Evolutionary conservation across 805 yeast genomes (phyloP).

Genomic region (Kodamaea sagamina): DNA sequence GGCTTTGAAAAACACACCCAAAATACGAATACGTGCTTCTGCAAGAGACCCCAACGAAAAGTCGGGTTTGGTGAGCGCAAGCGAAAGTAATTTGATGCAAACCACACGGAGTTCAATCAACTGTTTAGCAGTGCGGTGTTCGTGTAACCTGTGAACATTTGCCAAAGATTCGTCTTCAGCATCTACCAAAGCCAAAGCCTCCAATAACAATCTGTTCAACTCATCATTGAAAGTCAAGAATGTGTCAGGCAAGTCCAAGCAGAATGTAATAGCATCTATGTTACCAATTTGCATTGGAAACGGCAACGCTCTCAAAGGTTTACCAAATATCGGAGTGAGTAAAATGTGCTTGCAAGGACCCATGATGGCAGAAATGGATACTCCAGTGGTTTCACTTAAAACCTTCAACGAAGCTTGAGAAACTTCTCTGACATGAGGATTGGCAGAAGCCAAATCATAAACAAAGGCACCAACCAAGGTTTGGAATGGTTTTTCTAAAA

Average conservation of each 20-base stretch:
- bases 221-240: conserved; percentile 89
- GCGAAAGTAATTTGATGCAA: conserved; percentile 78
- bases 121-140: conserved; percentile 86
- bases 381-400: conserved; percentile 68
- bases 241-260: conserved; percentile 76
- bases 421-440: conserved; percentile 76
- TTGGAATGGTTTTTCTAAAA: conserved; percentile 71
- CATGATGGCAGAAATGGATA: conserved; percentile 73
- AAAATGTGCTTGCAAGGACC: conserved; percentile 80
- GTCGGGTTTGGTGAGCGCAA: conserved; percentile 83
- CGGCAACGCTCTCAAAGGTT: conserved; percentile 94
- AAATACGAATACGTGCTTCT: conserved; percentile 77
- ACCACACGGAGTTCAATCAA: conserved; percentile 84
- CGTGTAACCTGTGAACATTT: conserved; percentile 80
- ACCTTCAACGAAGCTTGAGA: conserved; percentile 70
- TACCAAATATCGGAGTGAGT: conserved; percentile 92
- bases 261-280: conserved; percentile 94
- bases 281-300: conserved; percentile 99
- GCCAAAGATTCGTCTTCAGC: conserved; percentile 97
- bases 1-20: conserved; percentile 94
- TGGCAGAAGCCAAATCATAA: conserved; percentile 89
- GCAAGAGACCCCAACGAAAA: conserved; percentile 74
- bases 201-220: conserved; percentile 76
- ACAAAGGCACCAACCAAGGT: conserved; percentile 86
- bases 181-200: conserved; percentile 91